phyloP scores from a whole-genome alignment of 768 basidiomycete species.

The Suillus spraguei region DNA sequence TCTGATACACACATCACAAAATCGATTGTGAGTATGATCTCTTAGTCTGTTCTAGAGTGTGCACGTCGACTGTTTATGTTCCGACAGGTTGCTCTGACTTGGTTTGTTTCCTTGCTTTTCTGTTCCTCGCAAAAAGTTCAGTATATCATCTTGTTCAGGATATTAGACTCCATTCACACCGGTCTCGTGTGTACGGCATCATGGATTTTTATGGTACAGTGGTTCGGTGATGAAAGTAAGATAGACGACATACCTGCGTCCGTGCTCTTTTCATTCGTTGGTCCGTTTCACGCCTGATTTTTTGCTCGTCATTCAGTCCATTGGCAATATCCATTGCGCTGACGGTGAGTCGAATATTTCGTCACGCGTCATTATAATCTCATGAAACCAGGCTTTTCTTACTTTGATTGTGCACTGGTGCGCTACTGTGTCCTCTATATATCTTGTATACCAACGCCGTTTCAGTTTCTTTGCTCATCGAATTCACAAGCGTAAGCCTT shows the following conservation, averaged over 20 bases:
- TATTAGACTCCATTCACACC: slow-evolving; percentile 44
- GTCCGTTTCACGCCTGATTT: too few relatives aligned
- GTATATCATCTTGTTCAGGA: slow-evolving; percentile 16
- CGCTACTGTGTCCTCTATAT: slow-evolving; percentile 4
- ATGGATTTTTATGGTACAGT: slow-evolving; percentile 45
- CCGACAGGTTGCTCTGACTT: slow-evolving; percentile 26
- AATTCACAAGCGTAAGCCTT: slow-evolving; percentile 41
- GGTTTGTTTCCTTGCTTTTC: slow-evolving; percentile 18
- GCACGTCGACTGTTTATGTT: neutral
- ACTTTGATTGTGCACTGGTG: slow-evolving; percentile 56
- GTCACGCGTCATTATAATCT: slow-evolving; percentile 17
- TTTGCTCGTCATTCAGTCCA: slow-evolving; percentile 8
- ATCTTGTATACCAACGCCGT: slow-evolving; percentile 1
- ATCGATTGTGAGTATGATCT: slow-evolving; percentile 21
- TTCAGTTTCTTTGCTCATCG: slow-evolving; percentile 42
- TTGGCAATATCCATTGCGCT: slow-evolving; percentile 26
- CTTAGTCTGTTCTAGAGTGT: neutral
- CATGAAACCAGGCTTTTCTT: slow-evolving; percentile 40
- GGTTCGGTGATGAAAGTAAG: slow-evolving; percentile 40
- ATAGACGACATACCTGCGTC: slow-evolving; percentile 24
- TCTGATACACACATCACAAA: slow-evolving; percentile 23
- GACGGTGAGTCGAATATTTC: slow-evolving; percentile 28
- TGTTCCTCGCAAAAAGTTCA: neutral
- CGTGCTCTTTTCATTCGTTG: too few relatives aligned
- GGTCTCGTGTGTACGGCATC: slow-evolving; percentile 41